These are phyloP conservation scores for Candida hungchunana DNA, from an alignment of 805 yeast genomes.

Conservation along the genomic window DNA sequence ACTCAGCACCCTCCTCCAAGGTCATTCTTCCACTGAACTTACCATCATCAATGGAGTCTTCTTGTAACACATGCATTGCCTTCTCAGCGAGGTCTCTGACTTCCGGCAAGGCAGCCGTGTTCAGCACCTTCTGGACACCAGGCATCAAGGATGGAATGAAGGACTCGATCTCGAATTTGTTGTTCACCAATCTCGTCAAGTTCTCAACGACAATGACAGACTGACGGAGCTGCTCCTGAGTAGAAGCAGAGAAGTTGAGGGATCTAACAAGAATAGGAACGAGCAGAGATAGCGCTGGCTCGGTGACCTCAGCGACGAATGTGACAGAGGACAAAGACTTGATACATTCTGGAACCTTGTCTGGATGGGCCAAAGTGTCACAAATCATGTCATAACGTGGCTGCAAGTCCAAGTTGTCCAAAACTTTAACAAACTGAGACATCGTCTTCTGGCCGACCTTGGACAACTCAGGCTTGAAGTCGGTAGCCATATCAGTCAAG, in stretches of 20 bases:
- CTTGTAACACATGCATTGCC: conserved; percentile 76
- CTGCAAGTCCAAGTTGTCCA: conserved; percentile 89
- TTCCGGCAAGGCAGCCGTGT: conserved; percentile 92
- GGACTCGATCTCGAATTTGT: conserved; percentile 84
- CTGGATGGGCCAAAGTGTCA: conserved; percentile 86
- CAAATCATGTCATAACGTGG: conserved; percentile 83
- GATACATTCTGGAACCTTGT: conserved; percentile 83
- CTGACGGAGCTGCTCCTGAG: conserved; percentile 95
- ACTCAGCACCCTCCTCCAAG: conserved; percentile 47
- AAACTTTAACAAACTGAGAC: conserved; percentile 65
- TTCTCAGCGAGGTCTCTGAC: conserved; percentile 90
- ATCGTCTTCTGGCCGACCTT: conserved; percentile 74
- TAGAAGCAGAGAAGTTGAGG: conserved; percentile 71
- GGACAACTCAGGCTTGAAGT: conserved; percentile 94
- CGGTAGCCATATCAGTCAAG: conserved; percentile 85
- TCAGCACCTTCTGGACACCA: conserved; percentile 83
- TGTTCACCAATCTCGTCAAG: conserved; percentile 90
- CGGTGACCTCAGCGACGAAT: conserved; percentile 97
- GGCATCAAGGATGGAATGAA: conserved; percentile 86
- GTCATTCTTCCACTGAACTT: conserved; percentile 73
- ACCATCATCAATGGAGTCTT: conserved; percentile 72
- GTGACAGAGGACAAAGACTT: conserved; percentile 89
- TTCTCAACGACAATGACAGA: conserved; percentile 95
- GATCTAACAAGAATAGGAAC: conserved; percentile 93
- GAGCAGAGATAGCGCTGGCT: conserved; percentile 83